A percentile compares a stretch with the other conserved stretches of the same genome.
phyloP scores from a whole-genome alignment of 352 stramenopile genomes.

The Globisporangium irregulare region DNA sequence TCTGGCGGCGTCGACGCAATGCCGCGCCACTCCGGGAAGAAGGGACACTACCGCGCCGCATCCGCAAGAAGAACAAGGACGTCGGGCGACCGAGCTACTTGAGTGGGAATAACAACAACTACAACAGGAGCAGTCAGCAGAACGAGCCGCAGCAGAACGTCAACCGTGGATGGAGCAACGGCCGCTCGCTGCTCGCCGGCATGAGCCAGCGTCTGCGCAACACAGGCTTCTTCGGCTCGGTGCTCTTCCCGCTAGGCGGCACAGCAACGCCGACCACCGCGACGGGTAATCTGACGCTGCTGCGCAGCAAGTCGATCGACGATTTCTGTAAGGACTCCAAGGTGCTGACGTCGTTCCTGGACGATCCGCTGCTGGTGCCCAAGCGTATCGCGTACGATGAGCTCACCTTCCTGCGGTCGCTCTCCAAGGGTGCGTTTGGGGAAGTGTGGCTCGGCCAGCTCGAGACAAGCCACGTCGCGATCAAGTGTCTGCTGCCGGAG shows the following conservation, averaged over 20 bases:
- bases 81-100: conserved; percentile 16
- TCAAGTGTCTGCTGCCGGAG: conserved; percentile 67
- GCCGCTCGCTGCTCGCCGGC: neutral
- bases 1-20: conserved; percentile 11
- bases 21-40: conserved; percentile 3
- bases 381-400: conserved; percentile 64
- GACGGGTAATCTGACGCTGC: neutral
- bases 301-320: conserved; percentile 41
- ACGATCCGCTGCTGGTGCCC: conserved; percentile 44
- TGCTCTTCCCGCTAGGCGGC: conserved; percentile 2
- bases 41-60: conserved; percentile 15
- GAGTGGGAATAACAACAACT: neutral
- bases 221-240: conserved; percentile 14
- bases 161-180: conserved; percentile 1
- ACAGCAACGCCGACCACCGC: neutral
- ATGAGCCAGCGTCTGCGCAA: conserved; percentile 15
- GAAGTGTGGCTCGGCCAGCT: conserved; percentile 72
- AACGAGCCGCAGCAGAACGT: neutral
- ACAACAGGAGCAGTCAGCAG: neutral
- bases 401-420: conserved; percentile 55
- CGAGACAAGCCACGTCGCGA: conserved; percentile 65
- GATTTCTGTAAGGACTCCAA: conserved; percentile 66
- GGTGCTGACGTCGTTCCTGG: conserved; percentile 44
- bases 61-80: conserved; percentile 20
- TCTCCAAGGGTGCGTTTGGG: conserved; percentile 69